Evolutionary conservation across 2,329 filamentous ascomycete genomes (phyloP).

Genomic region (Incumbomyces delicatus): DNA sequence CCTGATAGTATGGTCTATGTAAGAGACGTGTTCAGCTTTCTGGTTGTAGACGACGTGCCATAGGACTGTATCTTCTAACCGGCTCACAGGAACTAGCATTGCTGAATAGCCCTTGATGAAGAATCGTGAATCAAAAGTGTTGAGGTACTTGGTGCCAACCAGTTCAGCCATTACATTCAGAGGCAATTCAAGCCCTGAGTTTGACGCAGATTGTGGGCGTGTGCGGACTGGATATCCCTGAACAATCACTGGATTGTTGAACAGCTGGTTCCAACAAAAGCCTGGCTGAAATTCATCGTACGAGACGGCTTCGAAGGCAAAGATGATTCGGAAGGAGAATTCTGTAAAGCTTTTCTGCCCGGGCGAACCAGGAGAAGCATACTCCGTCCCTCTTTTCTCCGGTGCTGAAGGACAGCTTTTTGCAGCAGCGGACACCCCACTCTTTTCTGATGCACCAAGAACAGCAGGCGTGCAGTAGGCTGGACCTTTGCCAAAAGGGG

Average conservation of each 20-base stretch:
- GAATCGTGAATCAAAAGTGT: conserved; percentile 20
- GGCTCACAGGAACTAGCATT: conserved; percentile 23
- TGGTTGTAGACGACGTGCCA: conserved; percentile 26
- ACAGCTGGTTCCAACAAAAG: conserved; percentile 26
- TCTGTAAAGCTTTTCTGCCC: neutral
- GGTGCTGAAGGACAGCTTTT: neutral
- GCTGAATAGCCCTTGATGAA: conserved; percentile 30
- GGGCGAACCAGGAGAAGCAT: neutral
- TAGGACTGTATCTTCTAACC: conserved; percentile 14
- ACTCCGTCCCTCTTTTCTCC: neutral
- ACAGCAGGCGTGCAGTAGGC: conserved; percentile 13
- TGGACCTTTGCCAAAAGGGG: conserved; percentile 13
- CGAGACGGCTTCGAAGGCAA: conserved; percentile 4
- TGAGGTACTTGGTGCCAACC: conserved; percentile 13
- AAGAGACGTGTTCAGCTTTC: conserved; percentile 22
- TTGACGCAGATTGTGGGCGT: conserved; percentile 10
- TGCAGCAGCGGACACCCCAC: neutral
- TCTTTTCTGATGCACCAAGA: neutral
- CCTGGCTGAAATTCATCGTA: conserved; percentile 8
- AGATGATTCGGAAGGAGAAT: conserved; percentile 7
- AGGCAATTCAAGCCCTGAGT: conserved; percentile 26
- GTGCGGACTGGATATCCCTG: conserved; percentile 23
- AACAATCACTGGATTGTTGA: conserved; percentile 24
- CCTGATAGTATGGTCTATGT: conserved; percentile 13
- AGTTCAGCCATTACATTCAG: conserved; percentile 23